phyloP scores from a whole-genome alignment of 2,329 filamentous ascomycete species.

The Aphanocladium album region DNA sequence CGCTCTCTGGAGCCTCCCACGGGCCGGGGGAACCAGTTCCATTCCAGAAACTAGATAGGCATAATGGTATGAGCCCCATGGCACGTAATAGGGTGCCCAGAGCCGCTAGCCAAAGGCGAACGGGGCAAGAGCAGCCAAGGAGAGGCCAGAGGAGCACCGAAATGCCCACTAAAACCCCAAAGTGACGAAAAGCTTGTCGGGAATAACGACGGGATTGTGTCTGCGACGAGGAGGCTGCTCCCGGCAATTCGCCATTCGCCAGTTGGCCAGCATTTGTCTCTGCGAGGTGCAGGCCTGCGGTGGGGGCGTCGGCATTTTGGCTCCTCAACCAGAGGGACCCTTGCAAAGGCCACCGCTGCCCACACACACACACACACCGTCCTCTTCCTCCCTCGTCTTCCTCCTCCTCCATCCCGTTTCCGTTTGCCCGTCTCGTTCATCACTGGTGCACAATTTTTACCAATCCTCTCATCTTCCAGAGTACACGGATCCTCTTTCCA shows the following conservation, averaged over 20 bases:
- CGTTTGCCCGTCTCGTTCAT: not conserved
- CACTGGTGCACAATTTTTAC: too few relatives aligned
- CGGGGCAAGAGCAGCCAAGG: not conserved
- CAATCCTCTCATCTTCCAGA: too few relatives aligned
- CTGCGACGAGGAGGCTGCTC: not conserved
- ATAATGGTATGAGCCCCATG: too few relatives aligned
- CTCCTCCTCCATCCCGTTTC: not conserved
- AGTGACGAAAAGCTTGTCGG: conserved; percentile 7
- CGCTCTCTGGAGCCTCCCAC: not conserved
- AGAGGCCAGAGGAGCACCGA: not conserved
- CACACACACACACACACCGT: too few relatives aligned
- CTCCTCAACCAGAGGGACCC: not conserved
- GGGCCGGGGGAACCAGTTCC: not conserved
- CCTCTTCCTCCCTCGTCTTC: not conserved
- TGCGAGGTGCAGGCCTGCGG: too few relatives aligned
- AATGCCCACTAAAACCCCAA: not conserved
- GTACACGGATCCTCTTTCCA: too few relatives aligned
- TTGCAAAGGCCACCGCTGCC: not conserved
- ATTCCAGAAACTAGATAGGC: not conserved
- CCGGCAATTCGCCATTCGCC: not conserved
- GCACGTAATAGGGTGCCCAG: too few relatives aligned
- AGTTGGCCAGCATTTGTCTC: too few relatives aligned
- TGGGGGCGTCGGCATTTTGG: too few relatives aligned
- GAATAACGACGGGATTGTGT: not conserved
- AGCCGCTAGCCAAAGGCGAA: not conserved